Base-by-base conservation (phyloP, 306 rosid species). In the Mimosa bimucronata region DNA sequence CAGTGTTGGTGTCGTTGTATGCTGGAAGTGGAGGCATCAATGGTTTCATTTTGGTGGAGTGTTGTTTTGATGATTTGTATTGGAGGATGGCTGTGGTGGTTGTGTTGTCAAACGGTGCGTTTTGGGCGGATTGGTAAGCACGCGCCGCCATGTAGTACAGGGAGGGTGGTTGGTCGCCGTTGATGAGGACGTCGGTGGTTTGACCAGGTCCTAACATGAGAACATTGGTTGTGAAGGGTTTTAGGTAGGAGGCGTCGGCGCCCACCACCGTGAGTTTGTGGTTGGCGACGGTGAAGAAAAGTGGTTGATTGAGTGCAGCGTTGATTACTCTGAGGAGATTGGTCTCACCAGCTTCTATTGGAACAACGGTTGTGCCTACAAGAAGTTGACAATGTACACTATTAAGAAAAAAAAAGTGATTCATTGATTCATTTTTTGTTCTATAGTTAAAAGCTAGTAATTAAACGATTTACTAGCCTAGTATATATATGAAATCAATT, bases 121-220 rank as follows among this genome's bases (percentile, higher is more conserved):
- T 89, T 76, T 89, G 93, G 0, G 98, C 94, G 0, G 92, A 91
- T 30, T 83, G 89, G 77, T 95, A 95, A 8, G 98, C 97, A 5
- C 90, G 91, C 15, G 92, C 98, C 0, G 98, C 98, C n/a, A 89
- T 38, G 90, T 95, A 95, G 89, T 92, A 95, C 6, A 87, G 88
- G 9, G 92, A 65, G 0, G 98, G 90, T 0, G 87, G 91, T 55
- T 95, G 97, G 86, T 95, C 82, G 9, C 92, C 98, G 67, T 70
- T 67, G 85, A 95, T 90, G 55, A 95, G 87, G 7, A 95, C 98
- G 64, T 95, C 98, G 13, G 98, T 95, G 87, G 98, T 95, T 69
- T 95, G 98, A 23, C 98, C 98, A 1, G 98, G 98, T 40, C 98
- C 98, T 2, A 95, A 80, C 98, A 95, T 91, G 55, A 95, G 75